Conservation (phyloP, 1,284 basidiomycete genomes). For the Termitomyces sp. region DNA sequence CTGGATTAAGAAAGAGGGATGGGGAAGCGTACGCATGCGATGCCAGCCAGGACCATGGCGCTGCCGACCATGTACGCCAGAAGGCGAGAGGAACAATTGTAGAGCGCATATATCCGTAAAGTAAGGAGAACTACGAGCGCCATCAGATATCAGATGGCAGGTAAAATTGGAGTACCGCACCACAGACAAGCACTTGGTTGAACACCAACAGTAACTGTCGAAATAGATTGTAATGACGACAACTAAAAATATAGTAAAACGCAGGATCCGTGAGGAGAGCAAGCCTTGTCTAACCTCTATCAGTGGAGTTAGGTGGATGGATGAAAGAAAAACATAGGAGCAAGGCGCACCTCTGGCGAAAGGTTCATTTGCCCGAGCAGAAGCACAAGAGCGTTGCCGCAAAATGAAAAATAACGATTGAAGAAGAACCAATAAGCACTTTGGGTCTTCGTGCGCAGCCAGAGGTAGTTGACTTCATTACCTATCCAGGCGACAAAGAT, state of each 20-base stretch:
- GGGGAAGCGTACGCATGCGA: slow-evolving; percentile 24
- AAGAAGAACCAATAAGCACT: slow-evolving; percentile 39
- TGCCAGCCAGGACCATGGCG: slow-evolving; percentile 22
- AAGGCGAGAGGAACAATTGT: slow-evolving; percentile 28
- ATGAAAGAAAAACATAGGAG: background rate
- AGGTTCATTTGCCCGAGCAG: slow-evolving; percentile 28
- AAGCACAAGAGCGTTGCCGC: slow-evolving; percentile 31
- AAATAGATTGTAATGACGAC: slow-evolving; percentile 24
- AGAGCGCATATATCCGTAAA: slow-evolving; percentile 37
- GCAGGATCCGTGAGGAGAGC: background rate
- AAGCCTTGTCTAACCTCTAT: slow-evolving; percentile 11
- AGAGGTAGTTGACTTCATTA: slow-evolving; percentile 36
- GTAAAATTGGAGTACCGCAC: slow-evolving; percentile 24
- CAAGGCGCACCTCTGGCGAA: slow-evolving; percentile 19
- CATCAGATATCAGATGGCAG: background rate
- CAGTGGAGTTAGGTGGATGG: background rate
- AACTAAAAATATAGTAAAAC: slow-evolving; percentile 2
- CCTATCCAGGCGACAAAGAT: slow-evolving; percentile 16
- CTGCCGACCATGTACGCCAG: slow-evolving; percentile 25
- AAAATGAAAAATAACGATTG: slow-evolving; percentile 39
- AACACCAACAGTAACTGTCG: slow-evolving; percentile 35
- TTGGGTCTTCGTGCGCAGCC: slow-evolving; percentile 31
- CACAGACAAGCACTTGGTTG: slow-evolving; percentile 36
- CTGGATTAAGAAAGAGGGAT: background rate
- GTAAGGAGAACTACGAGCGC: slow-evolving; percentile 31